phyloP scores from a whole-genome alignment of 2,329 filamentous ascomycete species.

The Coniochaeta prunicola region DNA sequence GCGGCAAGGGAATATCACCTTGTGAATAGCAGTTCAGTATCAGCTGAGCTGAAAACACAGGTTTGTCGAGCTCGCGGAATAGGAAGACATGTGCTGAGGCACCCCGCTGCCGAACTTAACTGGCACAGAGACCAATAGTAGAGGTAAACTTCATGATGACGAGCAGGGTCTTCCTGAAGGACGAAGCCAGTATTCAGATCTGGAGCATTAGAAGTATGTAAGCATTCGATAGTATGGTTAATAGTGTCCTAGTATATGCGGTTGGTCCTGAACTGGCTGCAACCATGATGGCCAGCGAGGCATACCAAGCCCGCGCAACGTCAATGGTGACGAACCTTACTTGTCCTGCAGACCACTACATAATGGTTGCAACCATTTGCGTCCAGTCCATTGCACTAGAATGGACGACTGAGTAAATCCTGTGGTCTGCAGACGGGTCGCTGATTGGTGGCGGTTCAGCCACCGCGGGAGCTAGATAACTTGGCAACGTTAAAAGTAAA shows the following conservation, averaged over 20 bases:
- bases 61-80: not conserved
- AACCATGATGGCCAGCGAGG: not conserved
- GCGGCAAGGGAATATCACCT: not conserved
- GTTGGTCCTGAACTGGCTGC: not conserved
- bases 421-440: too few species aligned
- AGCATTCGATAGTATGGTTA: not conserved
- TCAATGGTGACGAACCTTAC: not conserved
- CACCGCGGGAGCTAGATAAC: not conserved
- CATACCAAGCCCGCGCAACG: not conserved
- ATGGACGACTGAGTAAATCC: not conserved
- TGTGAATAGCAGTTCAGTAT: not conserved
- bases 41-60: not conserved
- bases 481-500: not conserved
- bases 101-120: not conserved
- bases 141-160: too few species aligned
- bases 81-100: not conserved
- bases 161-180: too few species aligned
- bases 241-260: not conserved
- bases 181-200: too few species aligned
- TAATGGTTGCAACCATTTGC: not conserved
- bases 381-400: not conserved
- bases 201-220: not conserved
- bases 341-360: not conserved
- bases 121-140: not conserved
- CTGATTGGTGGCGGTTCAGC: not conserved